Evolutionary conservation across 805 yeast species (phyloP).

Genomic region (Sungouiella blattae): DNA sequence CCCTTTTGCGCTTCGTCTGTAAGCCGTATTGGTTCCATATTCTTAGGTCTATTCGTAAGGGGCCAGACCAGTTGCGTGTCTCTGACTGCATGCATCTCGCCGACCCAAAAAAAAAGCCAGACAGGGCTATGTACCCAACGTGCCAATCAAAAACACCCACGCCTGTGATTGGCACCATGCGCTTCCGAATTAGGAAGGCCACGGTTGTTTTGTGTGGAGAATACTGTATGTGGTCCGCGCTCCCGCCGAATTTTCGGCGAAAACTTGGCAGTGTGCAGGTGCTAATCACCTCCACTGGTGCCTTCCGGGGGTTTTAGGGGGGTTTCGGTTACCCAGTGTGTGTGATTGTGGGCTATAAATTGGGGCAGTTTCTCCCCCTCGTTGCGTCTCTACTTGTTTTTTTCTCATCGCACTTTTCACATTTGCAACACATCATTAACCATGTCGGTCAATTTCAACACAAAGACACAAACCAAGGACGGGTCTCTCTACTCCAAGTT

Average conservation of each 20-base stretch:
- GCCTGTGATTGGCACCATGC: no score
- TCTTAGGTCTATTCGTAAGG: no score
- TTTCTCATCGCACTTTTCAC: not conserved
- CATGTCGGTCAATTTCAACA: slow-evolving; percentile 18
- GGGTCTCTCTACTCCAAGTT: slow-evolving; percentile 57
- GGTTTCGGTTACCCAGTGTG: not conserved
- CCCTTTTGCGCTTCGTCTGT: no score
- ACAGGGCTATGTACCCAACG: no score
- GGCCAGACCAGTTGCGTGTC: no score
- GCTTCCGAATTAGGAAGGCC: no score
- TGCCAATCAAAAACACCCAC: no score
- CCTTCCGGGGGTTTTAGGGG: not conserved
- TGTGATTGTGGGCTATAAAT: not conserved
- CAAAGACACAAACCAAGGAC: slow-evolving; percentile 47
- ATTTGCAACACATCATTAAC: not conserved
- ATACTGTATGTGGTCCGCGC: no score
- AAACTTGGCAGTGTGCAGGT: slow-evolving; percentile 7
- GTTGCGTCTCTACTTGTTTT: not conserved
- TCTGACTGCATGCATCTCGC: no score
- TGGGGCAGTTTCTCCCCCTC: not conserved
- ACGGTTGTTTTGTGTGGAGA: slow-evolving; percentile 1
- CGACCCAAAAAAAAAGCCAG: no score
- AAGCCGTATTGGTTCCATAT: no score
- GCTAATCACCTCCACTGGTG: not conserved
- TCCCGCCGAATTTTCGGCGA: slow-evolving; percentile 21